Evolutionary conservation across 495 filamentous ascomycete species (phyloP), one percentile per base, ranked within the genome.

Genomic region (Penicillium soppii): DNA sequence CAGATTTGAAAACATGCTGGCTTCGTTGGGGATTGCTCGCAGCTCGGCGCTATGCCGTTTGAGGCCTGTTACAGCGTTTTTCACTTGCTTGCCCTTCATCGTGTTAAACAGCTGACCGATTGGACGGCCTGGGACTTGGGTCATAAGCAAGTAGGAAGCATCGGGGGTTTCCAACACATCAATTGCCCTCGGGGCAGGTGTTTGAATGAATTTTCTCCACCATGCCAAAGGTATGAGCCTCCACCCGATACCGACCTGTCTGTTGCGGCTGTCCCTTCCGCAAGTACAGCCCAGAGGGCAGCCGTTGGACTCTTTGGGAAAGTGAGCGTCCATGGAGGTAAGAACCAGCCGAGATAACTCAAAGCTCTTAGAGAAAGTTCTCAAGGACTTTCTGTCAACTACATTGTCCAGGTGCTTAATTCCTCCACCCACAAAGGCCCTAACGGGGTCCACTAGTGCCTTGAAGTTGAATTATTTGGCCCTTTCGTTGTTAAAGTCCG

Each of bases 381-480:
- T n/a, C n/a, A n/a, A n/a, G 35, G 25, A 6, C 43, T 51, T 13
- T 54, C 50, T 33, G 48, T 53, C 12, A 40, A 61, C 3, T 49
- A 61, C 58, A 43, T 77, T 29, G 58, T 71, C 12, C 49, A 61
- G 20, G 47, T 75, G 5, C 58, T 76, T 43, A 66, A 78, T 57
- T 3, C 48, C 12, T 78, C 79, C 44, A 29, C 33, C 30, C 59
- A 70, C 32, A 7, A 67, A 40, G 73, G 74, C 5, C 71, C 68
- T 1, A 77, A 78, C 48, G 71, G 74, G 26, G 59, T 26, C 12
- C 73, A 77, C 48, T 58, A 67, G 58, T 78, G 73, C 53, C 62
- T 78, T 27, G 70, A 77, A 2, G 65, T 73, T 43, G 70, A 76
- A 52, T 46, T 74, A 16, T 60, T 76, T 32, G 71, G 75, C 5